Evolutionary conservation across 2,329 filamentous ascomycete species (phyloP).

Genomic region (Aschersonia sp.): DNA sequence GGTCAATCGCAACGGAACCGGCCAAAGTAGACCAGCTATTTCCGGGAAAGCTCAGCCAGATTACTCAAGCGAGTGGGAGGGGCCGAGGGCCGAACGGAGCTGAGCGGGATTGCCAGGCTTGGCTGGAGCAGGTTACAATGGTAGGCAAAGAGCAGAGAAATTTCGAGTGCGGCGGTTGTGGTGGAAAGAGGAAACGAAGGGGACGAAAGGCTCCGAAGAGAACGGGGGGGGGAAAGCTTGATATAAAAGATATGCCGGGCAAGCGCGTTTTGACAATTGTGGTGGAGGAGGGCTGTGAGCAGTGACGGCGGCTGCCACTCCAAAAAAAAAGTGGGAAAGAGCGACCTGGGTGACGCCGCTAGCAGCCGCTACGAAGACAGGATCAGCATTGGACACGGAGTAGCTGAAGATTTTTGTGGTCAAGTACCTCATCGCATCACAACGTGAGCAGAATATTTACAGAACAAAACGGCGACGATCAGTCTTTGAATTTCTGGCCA

Average conservation of each 20-base stretch:
- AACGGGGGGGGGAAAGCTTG: neutral
- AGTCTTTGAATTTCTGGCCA: no score
- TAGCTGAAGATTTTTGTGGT: no score
- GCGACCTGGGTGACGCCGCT: neutral
- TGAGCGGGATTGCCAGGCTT: neutral
- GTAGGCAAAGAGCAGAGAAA: neutral
- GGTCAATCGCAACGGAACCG: neutral
- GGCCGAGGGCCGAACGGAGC: neutral
- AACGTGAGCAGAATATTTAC: no score
- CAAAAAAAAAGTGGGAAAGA: constrained; percentile 1
- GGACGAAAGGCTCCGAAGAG: neutral
- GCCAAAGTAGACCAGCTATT: neutral
- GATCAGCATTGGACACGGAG: no score
- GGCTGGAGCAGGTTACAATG: neutral
- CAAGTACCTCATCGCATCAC: no score
- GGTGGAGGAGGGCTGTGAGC: neutral
- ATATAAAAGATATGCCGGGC: neutral
- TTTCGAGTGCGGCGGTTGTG: neutral
- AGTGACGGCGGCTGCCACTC: neutral
- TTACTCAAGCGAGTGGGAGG: neutral
- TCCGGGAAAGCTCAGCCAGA: neutral
- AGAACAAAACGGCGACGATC: no score
- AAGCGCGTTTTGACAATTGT: neutral
- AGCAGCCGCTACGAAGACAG: neutral
- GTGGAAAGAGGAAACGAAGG: neutral